These are phyloP conservation scores for Pichia nakasei DNA, from an alignment of 805 yeast species.

Conservation along the genomic window DNA sequence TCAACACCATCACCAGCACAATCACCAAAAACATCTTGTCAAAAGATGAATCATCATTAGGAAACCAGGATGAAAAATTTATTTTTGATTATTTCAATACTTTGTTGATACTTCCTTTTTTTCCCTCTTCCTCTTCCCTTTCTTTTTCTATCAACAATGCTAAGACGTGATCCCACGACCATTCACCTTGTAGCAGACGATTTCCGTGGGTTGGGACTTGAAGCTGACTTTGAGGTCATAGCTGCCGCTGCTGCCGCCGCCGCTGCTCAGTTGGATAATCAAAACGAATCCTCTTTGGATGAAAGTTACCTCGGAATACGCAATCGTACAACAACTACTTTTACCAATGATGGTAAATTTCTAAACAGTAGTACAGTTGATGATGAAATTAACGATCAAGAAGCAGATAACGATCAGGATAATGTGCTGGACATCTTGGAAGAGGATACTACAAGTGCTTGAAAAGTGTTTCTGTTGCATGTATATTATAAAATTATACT, in stretches of 20 bases:
- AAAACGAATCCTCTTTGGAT: conserved; percentile 8
- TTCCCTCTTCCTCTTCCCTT: too few species aligned
- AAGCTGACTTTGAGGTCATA: background rate
- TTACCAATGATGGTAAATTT: background rate
- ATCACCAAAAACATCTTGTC: conserved; percentile 6
- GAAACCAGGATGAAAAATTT: too few species aligned
- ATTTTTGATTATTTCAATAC: too few species aligned
- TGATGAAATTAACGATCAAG: too few species aligned
- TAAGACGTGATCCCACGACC: conserved; percentile 64
- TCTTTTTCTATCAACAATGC: conserved; percentile 27
- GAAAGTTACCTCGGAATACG: conserved; percentile 8
- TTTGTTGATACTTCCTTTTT: too few species aligned
- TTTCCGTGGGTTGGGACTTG: conserved; percentile 20
- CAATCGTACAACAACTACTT: background rate
- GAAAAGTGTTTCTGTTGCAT: too few species aligned
- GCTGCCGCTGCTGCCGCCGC: background rate
- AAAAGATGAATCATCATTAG: background rate
- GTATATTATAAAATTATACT: too few species aligned
- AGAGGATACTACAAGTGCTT: background rate
- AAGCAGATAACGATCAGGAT: too few species aligned
- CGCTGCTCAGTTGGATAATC: conserved; percentile 6
- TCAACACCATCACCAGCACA: conserved; percentile 14
- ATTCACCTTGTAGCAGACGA: conserved; percentile 64
- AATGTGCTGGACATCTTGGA: background rate
- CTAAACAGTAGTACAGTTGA: background rate